These are phyloP conservation scores for Lactifluus piperatus DNA, from an alignment of 768 basidiomycete genomes.

Conservation along the genomic window DNA sequence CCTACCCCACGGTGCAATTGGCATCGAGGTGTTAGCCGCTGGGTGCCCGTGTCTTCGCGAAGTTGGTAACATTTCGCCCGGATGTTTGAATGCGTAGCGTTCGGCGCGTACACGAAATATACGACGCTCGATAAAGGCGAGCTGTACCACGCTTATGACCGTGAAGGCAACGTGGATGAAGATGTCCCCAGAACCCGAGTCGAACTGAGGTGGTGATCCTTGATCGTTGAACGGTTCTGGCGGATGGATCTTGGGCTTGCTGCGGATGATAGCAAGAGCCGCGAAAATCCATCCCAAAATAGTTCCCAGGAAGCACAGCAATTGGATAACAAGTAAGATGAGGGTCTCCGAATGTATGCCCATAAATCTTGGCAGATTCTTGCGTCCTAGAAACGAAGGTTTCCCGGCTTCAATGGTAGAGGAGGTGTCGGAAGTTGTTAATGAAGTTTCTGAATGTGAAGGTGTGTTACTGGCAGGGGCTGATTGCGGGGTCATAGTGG, in stretches of 20 bases:
- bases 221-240: background rate
- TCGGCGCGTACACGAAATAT: constrained; percentile 61
- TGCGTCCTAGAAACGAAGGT: constrained; percentile 29
- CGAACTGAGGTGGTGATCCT: background rate
- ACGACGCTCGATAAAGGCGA: constrained; percentile 56
- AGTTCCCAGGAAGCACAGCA: constrained; percentile 34
- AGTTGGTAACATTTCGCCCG: constrained; percentile 37
- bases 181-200: constrained; percentile 27
- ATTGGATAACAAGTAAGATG: constrained; percentile 34
- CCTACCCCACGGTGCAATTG: constrained; percentile 56
- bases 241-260: constrained; percentile 1
- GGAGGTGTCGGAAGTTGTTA: constrained; percentile 15
- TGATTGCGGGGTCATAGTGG: constrained; percentile 14
- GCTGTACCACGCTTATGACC: constrained; percentile 40
- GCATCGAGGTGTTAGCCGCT: constrained; percentile 11
- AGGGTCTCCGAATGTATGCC: constrained; percentile 43
- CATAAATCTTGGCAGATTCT: constrained; percentile 30
- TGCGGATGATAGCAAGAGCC: constrained; percentile 23
- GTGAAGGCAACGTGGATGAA: constrained; percentile 59
- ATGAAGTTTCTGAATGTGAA: background rate
- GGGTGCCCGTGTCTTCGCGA: constrained; percentile 12
- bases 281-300: constrained; percentile 48
- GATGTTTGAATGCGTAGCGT: constrained; percentile 49
- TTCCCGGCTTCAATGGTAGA: constrained; percentile 27
- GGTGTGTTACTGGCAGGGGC: background rate